A percentile compares a stretch with the other conserved stretches of the same genome.
These are phyloP conservation scores for Pilaira anomala DNA, from an alignment of 192 early-diverging fungal species.

Conservation along the genomic window DNA sequence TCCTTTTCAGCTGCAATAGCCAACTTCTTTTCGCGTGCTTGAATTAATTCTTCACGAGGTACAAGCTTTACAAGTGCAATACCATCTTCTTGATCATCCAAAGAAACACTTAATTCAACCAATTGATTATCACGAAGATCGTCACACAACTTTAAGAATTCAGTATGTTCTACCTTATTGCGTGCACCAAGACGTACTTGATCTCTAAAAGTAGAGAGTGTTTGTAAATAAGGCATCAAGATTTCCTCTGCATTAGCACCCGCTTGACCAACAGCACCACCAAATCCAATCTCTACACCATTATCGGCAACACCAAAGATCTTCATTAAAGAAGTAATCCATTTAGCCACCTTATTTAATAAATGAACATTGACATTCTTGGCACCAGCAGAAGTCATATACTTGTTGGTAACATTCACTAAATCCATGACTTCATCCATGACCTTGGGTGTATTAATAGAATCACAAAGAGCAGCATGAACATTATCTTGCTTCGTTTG, in stretches of 20 bases:
- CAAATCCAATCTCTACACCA: slow-evolving; percentile 70
- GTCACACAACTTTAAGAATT: slow-evolving; percentile 79
- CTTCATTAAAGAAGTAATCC: slow-evolving; percentile 77
- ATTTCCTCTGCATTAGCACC: slow-evolving; percentile 57
- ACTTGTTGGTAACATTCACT: slow-evolving; percentile 76
- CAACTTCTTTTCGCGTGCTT: slow-evolving; percentile 65
- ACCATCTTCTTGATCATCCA: slow-evolving; percentile 96
- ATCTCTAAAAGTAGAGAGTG: slow-evolving; percentile 87
- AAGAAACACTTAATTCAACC: slow-evolving; percentile 80
- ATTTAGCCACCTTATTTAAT: slow-evolving; percentile 75
- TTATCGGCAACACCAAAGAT: slow-evolving; percentile 80
- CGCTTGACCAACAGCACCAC: slow-evolving; percentile 32
- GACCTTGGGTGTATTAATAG: slow-evolving; percentile 84
- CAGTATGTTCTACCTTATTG: slow-evolving; percentile 43
- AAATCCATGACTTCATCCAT: slow-evolving; percentile 79
- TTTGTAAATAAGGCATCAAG: slow-evolving; percentile 75
- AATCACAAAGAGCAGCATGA: slow-evolving; percentile 88
- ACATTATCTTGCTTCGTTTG: slow-evolving; percentile 64
- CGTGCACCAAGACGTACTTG: slow-evolving; percentile 73
- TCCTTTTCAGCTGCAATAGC: slow-evolving; percentile 59
- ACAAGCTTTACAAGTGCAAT: slow-evolving; percentile 90
- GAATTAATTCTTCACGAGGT: slow-evolving; percentile 64
- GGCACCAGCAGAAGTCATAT: slow-evolving; percentile 61
- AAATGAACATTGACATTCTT: slow-evolving; percentile 62
- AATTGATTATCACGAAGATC: slow-evolving; percentile 85